Base-by-base conservation (phyloP, 2,329 filamentous ascomycete genomes). In the Verticillium albo-atrum region DNA sequence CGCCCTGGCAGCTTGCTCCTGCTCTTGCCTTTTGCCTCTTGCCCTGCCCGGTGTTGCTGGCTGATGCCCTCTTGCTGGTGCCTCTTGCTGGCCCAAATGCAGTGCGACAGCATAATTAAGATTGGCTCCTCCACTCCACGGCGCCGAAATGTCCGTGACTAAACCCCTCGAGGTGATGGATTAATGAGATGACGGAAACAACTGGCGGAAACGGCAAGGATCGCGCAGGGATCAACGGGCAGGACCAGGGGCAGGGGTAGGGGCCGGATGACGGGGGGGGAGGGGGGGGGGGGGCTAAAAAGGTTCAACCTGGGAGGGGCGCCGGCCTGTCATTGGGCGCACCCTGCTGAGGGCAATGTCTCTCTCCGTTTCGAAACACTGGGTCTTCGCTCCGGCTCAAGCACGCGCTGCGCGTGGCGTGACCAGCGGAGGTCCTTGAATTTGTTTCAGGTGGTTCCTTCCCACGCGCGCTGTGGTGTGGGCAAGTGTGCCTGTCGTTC, bases 401-500 rank as follows among this genome's bases (percentile, higher is more conserved):
- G 9, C n/a, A 6, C 34, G 34, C 37, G 37, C 37, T 47, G 37
- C 37, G 37, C 37, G 37, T 47, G 37, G 37, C 37, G 37, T 47
- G 37, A 23, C 37, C 37, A 23, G 37, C 37, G 20, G 47, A 53
- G 54, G 61, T 64, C 62, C 61, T 64, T 59, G 47, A 63, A 64
- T 64, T 58, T 63, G 62, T 64, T 64, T 64, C 62, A 64, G 62
- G 61, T 61, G 57, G 27, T 32, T 42, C 34, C 56, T 42, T 17
- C 52, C 42, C 27, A 55, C 55, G 25, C 25, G 51, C 25, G 17
- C 37, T 23, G 20, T 47, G 37, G 20, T 47, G 37, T 17, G 37
- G 20, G 37, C 7, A 17, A 20, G 25, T 23, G 9, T 28, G 25
- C 20, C 52, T 30, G 17, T 54, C 25, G 52, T 17, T 34, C 17